Evolutionary conservation across 495 filamentous ascomycete species (phyloP), one percentile per base, ranked within the genome.

Genomic region (Viridothelium virens): DNA sequence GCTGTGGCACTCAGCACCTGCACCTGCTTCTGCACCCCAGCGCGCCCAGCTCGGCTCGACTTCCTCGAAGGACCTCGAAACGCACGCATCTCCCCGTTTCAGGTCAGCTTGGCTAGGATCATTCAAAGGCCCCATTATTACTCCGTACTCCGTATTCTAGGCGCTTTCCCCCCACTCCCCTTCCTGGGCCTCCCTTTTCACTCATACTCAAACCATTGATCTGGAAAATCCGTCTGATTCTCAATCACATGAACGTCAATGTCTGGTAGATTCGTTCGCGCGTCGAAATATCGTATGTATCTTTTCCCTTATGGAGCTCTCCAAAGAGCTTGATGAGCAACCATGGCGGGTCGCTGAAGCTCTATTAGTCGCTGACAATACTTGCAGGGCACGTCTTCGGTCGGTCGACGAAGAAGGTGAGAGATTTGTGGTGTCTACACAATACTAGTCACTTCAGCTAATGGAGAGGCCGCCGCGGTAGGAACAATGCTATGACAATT

Each of bases 241-340:
- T n/a, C n/a, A 41, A 12, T 25, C 37, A 33, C 61, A 66, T 66
- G 64, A 50, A 34, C 41, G 12, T 36, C 47, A 73, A 98, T 98
- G 94, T 87, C 93, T 76, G 92, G 92, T 76, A 91, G 94, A 77
- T 98, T 98, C 79, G 95, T 97, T 78, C 88, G 94, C 80, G 88
- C 91, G 77, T 97, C 93, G 73, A 98, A 98, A 79, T 98, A 97
- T 81, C 91, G 95, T 97, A 81, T 83, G 93, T 83, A 61, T 59
- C 66, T 69, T 64, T 65, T 65, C 69, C 70, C 63, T 56, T 69
- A 63, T 65, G 76, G 73, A 77, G 73, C 71, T 66, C 63, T 66
- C 9, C 3, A 14, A 59, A 7, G 14, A 36, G 18, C 31, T 59
- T 36, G 5, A 59, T 59, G 53, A 10, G 18, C 31, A 18, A 59